Evolutionary conservation across 2,329 filamentous ascomycete species (phyloP), one percentile per base, ranked within the genome.

Genomic region (Torrubiellomyces zombiae): DNA sequence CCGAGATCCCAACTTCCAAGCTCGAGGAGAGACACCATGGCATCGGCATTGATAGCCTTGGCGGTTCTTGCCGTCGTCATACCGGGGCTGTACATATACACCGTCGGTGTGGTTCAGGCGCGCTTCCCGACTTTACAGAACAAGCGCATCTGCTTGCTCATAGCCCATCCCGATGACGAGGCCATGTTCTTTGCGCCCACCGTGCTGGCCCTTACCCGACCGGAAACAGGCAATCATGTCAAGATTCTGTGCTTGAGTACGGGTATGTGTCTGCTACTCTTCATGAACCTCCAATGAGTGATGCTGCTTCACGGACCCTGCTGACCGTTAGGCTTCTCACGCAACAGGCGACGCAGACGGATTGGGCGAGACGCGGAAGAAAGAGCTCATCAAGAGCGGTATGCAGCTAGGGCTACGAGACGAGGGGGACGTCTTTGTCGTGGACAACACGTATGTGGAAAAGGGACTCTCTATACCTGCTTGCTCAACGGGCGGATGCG

Each of bases 141-240:
- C 56, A 91, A 92, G 63, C 73, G 80, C 43, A 82, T 98, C 44
- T 78, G 80, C 47, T 67, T 98, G 27, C 62, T 98, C 28, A 95
- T 98, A 43, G 89, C 89, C 13, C 89, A 98, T 55, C 89, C 89
- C 0, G 89, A 98, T 53, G 89, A 98, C 44, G 89, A 98, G 58
- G 89, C 86, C 50, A 98, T 98, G 89, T 98, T 98, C 63, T 98
- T 98, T 54, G 73, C 83, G 34, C 89, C 89, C 0, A 79, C 82
- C 1, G 62, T 95, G 9, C 63, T 91, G 39, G 73, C 79, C n/a
- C 66, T 98, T 29, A 86, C 83, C 11, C 62, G 67, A 9, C 81
- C 82, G 4, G 69, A 74, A 30, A 62, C 76, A 12, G 78, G 80
- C 4, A 95, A 98, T 53, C 82, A 91, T 45, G 66, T 98, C 44